phyloP scores from a whole-genome alignment of 192 early-diverging fungal species.

The Lobosporangium transversale region DNA sequence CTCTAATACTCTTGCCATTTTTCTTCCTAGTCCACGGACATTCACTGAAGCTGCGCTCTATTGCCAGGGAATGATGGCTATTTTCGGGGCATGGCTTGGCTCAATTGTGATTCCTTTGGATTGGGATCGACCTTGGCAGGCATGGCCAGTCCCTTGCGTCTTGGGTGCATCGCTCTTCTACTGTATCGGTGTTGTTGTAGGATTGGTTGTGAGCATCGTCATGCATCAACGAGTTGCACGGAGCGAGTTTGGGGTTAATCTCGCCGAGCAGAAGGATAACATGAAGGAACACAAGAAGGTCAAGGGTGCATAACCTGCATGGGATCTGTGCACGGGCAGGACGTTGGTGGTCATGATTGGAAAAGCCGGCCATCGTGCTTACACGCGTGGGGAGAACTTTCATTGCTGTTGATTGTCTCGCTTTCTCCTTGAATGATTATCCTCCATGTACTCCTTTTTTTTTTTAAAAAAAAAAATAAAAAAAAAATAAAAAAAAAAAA shows the following conservation, averaged over 20 bases:
- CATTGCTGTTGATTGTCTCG: too few relatives aligned
- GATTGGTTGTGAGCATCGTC: slow-evolving; percentile 32
- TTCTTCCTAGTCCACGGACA: slow-evolving; percentile 46
- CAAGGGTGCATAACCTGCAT: slow-evolving; percentile 1
- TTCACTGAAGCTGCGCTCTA: slow-evolving; percentile 57
- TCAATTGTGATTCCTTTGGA: slow-evolving; percentile 65
- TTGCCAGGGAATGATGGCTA: slow-evolving; percentile 54
- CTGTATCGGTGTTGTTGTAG: slow-evolving; percentile 47
- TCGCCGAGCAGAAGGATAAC: neutral
- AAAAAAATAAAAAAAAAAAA: too few relatives aligned
- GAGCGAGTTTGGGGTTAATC: slow-evolving; percentile 29
- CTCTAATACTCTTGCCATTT: neutral
- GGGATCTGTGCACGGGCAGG: neutral
- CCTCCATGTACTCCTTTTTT: too few relatives aligned
- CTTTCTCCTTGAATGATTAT: too few relatives aligned
- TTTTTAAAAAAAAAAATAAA: too few relatives aligned
- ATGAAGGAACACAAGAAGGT: neutral
- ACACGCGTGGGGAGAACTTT: too few relatives aligned
- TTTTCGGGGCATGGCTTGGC: slow-evolving; percentile 65
- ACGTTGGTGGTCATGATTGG: too few relatives aligned
- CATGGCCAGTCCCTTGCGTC: slow-evolving; percentile 62
- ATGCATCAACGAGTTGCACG: slow-evolving; percentile 33
- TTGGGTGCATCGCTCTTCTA: slow-evolving; percentile 58
- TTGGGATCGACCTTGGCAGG: slow-evolving; percentile 67
- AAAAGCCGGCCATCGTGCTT: too few relatives aligned